A percentile compares a stretch with the other conserved stretches of the same genome.
Conservation (phyloP, 2,329 filamentous ascomycete species). For the Fusarium abutilonis region DNA sequence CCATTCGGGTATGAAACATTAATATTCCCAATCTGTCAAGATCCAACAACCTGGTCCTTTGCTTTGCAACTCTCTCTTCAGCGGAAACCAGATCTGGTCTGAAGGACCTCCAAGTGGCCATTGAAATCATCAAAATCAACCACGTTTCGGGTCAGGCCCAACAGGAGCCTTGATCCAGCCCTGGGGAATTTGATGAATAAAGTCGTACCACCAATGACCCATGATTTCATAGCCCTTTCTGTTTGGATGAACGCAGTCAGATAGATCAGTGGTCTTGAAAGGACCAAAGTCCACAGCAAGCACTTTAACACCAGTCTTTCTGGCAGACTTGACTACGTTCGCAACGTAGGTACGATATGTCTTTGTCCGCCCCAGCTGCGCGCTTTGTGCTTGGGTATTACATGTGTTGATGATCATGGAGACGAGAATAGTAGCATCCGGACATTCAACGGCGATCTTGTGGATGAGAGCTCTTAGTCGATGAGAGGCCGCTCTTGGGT, state of each 20-base stretch:
- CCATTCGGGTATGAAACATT: neutral
- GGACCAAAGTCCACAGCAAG: conserved; percentile 47
- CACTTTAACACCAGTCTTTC: conserved; percentile 40
- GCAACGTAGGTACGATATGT: conserved; percentile 47
- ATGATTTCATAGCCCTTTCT: conserved; percentile 46
- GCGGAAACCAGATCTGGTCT: too few species aligned
- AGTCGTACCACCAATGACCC: conserved; percentile 51
- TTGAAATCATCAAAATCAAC: neutral
- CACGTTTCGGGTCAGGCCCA: neutral
- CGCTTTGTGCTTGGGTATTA: neutral
- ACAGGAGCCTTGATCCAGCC: conserved; percentile 40
- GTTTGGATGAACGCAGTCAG: conserved; percentile 50
- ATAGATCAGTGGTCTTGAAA: conserved; percentile 23
- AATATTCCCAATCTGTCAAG: too few species aligned
- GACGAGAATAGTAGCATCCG: conserved; percentile 49
- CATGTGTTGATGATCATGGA: conserved; percentile 50
- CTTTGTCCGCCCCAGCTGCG: conserved; percentile 38
- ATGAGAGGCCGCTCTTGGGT: conserved; percentile 39
- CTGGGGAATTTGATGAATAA: conserved; percentile 47
- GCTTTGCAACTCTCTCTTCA: too few species aligned
- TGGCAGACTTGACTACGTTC: conserved; percentile 39
- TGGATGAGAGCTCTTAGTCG: conserved; percentile 48
- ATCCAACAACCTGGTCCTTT: too few species aligned
- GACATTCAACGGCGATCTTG: conserved; percentile 45
- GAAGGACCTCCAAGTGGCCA: too few species aligned